phyloP scores from a whole-genome alignment of 2,329 filamentous ascomycete species.

The Aspergillus chevalieri region DNA sequence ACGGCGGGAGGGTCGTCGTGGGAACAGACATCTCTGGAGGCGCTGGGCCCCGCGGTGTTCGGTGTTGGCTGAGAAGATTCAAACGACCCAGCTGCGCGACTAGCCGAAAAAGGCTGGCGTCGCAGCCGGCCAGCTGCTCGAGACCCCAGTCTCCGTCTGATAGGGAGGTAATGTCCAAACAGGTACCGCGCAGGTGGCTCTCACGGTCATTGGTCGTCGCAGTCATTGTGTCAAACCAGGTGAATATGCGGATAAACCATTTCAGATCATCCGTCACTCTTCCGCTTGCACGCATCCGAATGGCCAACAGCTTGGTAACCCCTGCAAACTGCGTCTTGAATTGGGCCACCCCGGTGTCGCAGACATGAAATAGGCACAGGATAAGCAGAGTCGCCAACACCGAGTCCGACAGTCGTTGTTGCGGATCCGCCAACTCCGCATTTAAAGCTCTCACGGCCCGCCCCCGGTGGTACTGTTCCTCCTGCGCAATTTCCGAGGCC shows the following conservation, averaged over 20 bases:
- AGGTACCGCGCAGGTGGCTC: conserved; percentile 63
- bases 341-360: conserved; percentile 84
- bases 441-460: conserved; percentile 80
- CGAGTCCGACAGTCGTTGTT: conserved; percentile 72
- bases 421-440: conserved; percentile 70
- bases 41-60: conserved; percentile 29
- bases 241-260: conserved; percentile 91
- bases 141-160: conserved; percentile 64
- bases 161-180: conserved; percentile 58
- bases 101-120: conserved; percentile 77
- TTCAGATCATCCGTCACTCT: conserved; percentile 59
- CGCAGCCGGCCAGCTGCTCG: conserved; percentile 83
- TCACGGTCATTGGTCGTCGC: conserved; percentile 89
- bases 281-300: conserved; percentile 60
- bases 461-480: conserved; percentile 78
- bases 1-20: conserved; percentile 26
- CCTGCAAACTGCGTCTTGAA: conserved; percentile 92
- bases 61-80: conserved; percentile 72
- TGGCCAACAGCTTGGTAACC: conserved; percentile 78
- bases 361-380: conserved; percentile 87
- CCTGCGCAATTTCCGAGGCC: conserved; percentile 58
- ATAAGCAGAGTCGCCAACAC: conserved; percentile 81
- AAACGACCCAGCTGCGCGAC: conserved; percentile 77
- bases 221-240: conserved; percentile 89
- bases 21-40: conserved; percentile 18